Evolutionary conservation across 495 filamentous ascomycete genomes (phyloP).

Genomic region (Hamigera avellanea): DNA sequence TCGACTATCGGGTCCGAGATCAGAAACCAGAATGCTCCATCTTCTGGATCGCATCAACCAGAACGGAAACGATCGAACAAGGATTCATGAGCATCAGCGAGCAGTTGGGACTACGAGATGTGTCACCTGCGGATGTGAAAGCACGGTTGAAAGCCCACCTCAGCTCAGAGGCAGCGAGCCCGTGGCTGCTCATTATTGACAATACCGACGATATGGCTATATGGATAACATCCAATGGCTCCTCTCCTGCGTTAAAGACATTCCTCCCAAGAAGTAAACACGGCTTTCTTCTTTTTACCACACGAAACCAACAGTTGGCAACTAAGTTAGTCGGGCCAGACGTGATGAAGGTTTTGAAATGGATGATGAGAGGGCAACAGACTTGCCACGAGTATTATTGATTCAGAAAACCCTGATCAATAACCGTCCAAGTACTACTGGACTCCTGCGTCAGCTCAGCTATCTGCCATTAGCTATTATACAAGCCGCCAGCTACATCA

Average conservation of each 20-base stretch:
- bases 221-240: slow-evolving; percentile 3
- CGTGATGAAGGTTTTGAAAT: slow-evolving; percentile 12
- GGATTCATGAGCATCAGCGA: slow-evolving; percentile 28
- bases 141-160: slow-evolving; percentile 16
- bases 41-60: slow-evolving; percentile 36
- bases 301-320: slow-evolving; percentile 15
- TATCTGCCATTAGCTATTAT: slow-evolving; percentile 35
- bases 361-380: slow-evolving; percentile 5
- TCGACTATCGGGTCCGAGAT: slow-evolving; percentile 29
- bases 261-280: slow-evolving; percentile 29
- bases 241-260: slow-evolving; percentile 6
- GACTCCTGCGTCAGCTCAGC: slow-evolving; percentile 24
- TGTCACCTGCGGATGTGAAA: slow-evolving; percentile 10
- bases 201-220: slow-evolving; percentile 22
- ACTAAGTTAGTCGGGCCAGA: slow-evolving; percentile 6
- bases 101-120: slow-evolving; percentile 9
- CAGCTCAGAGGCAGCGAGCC: slow-evolving; percentile 7
- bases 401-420: slow-evolving; percentile 7
- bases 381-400: slow-evolving; percentile 7
- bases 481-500: slow-evolving; percentile 40
- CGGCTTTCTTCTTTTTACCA: slow-evolving; percentile 22
- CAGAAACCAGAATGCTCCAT: slow-evolving; percentile 25
- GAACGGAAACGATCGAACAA: slow-evolving; percentile 25
- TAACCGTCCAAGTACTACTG: slow-evolving; percentile 8
- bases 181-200: slow-evolving; percentile 27